phyloP scores from a whole-genome alignment of 2,329 filamentous ascomycete genomes.

The Ceratocystis eucalypticola region DNA sequence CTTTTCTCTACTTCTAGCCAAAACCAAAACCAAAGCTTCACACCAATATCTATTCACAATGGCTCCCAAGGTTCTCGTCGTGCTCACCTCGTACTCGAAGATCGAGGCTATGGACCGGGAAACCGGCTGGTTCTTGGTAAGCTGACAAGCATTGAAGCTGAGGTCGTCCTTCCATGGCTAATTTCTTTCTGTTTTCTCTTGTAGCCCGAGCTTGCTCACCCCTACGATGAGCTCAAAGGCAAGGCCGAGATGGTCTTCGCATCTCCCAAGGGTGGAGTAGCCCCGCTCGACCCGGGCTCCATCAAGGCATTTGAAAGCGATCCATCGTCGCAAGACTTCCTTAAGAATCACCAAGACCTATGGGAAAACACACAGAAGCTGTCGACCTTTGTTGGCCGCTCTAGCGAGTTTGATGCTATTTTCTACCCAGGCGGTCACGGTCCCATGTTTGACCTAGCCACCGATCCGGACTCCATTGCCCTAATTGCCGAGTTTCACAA shows the following conservation, averaged over 20 bases:
- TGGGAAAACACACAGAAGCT: constrained; percentile 53
- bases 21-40: background rate
- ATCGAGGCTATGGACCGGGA: constrained; percentile 36
- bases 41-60: constrained; percentile 25
- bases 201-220: constrained; percentile 51
- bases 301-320: constrained; percentile 43
- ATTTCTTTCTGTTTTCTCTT: background rate
- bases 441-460: constrained; percentile 54
- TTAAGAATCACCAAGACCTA: constrained; percentile 40
- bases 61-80: constrained; percentile 52
- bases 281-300: constrained; percentile 47
- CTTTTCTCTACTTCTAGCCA: background rate
- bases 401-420: constrained; percentile 48
- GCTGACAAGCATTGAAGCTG: constrained; percentile 18
- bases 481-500: constrained; percentile 50
- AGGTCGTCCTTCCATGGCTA: background rate
- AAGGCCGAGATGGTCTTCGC: constrained; percentile 43
- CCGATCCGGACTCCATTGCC: constrained; percentile 41
- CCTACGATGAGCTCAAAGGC: constrained; percentile 43
- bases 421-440: constrained; percentile 47
- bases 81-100: constrained; percentile 50
- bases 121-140: constrained; percentile 59
- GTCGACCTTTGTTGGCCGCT: constrained; percentile 40
- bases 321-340: constrained; percentile 38
- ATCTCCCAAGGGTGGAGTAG: constrained; percentile 47